phyloP scores from a whole-genome alignment of 495 filamentous ascomycete species.

The Hyaloscypha variabilis region DNA sequence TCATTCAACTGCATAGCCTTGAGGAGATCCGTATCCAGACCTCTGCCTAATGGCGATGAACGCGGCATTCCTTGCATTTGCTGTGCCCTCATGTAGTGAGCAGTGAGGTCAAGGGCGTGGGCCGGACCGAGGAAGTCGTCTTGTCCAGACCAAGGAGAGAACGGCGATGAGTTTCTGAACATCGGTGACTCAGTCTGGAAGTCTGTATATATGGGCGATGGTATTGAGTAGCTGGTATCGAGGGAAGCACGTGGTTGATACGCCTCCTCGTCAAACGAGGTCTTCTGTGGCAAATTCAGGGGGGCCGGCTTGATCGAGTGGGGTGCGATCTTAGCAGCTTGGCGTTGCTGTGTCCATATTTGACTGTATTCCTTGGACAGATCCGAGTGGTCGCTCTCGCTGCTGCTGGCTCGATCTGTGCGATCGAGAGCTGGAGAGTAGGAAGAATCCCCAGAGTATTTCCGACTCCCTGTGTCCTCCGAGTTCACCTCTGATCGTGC shows the following conservation, averaged over 20 bases:
- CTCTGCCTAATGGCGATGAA: slow-evolving; percentile 4
- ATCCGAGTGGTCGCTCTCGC: slow-evolving; percentile 54
- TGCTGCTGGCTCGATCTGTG: slow-evolving; percentile 52
- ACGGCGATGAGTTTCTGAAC: slow-evolving; percentile 26
- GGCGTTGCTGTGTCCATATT: slow-evolving; percentile 19
- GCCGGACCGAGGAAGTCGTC: slow-evolving; percentile 29
- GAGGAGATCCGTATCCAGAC: slow-evolving; percentile 14
- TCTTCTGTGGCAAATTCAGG: slow-evolving; percentile 7
- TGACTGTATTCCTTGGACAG: slow-evolving; percentile 50
- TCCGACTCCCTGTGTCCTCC: slow-evolving; percentile 30
- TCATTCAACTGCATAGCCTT: slow-evolving; percentile 26
- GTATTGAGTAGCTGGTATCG: slow-evolving; percentile 23
- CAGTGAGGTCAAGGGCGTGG: slow-evolving; percentile 26
- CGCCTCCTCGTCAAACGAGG: slow-evolving; percentile 11
- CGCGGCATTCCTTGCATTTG: slow-evolving; percentile 13
- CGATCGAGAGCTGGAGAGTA: slow-evolving; percentile 32
- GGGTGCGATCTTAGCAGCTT: not conserved
- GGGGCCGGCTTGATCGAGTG: slow-evolving; percentile 6
- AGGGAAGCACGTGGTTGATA: slow-evolving; percentile 22
- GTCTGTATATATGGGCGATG: slow-evolving; percentile 28
- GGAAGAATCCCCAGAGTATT: slow-evolving; percentile 28
- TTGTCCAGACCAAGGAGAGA: slow-evolving; percentile 24
- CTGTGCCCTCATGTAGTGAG: slow-evolving; percentile 22
- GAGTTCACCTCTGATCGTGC: slow-evolving; percentile 41
- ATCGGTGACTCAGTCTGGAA: slow-evolving; percentile 29